A percentile compares a stretch with the other conserved stretches of the same genome.
Evolutionary conservation across 2,329 filamentous ascomycete species (phyloP).

Genomic region (Cercospora sp.): DNA sequence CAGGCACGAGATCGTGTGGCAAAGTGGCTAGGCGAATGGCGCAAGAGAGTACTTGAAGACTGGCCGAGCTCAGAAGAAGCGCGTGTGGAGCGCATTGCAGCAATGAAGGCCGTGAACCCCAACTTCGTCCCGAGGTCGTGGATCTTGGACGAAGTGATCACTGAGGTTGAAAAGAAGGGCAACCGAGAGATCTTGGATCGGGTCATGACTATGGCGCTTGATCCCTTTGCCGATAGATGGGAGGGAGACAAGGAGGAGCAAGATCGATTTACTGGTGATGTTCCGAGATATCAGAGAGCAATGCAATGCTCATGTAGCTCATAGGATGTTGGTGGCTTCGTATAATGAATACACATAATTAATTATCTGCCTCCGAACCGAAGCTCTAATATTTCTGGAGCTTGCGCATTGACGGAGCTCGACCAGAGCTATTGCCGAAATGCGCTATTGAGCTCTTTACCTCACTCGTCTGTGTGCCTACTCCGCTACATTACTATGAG

Average conservation of each 20-base stretch:
- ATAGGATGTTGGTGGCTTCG: conserved; percentile 43
- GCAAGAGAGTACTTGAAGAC: conserved; percentile 69
- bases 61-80: conserved; percentile 61
- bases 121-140: conserved; percentile 89
- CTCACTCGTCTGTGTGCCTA: neutral
- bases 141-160: conserved; percentile 91
- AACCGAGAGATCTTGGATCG: conserved; percentile 76
- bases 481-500: neutral
- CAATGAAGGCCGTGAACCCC: conserved; percentile 87
- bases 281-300: conserved; percentile 72
- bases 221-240: conserved; percentile 84
- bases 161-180: conserved; percentile 78
- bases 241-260: conserved; percentile 70
- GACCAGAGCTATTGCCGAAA: neutral
- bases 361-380: neutral
- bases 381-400: neutral
- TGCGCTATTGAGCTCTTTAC: neutral
- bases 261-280: conserved; percentile 79
- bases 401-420: neutral
- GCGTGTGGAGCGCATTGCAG: conserved; percentile 64
- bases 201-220: conserved; percentile 78
- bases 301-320: conserved; percentile 97
- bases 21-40: conserved; percentile 82
- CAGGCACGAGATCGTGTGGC: conserved; percentile 68
- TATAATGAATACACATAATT: neutral